These are phyloP conservation scores for Prunus mira DNA, from an alignment of 306 rosid species.

Conservation along the genomic window DNA sequence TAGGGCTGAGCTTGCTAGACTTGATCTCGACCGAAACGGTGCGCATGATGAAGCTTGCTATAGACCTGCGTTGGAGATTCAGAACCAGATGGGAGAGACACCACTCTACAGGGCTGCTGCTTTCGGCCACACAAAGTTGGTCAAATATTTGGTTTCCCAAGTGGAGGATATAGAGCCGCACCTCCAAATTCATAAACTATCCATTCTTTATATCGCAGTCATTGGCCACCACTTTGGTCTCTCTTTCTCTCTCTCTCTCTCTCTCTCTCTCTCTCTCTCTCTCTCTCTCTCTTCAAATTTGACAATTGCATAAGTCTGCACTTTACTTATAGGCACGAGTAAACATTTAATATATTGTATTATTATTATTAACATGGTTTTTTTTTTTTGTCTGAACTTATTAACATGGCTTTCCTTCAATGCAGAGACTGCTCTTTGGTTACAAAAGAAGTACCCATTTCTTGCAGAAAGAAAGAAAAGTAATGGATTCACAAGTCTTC, in stretches of 20 bases:
- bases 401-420: background rate
- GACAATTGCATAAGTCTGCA: too few species aligned
- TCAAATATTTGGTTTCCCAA: background rate
- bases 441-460: background rate
- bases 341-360: too few species aligned
- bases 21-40: too few species aligned
- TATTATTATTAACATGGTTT: too few species aligned
- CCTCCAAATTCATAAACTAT: background rate
- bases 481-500: background rate
- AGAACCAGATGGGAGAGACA: constrained; percentile 3
- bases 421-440: constrained; percentile 12
- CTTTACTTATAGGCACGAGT: too few species aligned
- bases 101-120: background rate
- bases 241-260: background rate
- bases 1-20: too few species aligned
- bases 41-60: too few species aligned
- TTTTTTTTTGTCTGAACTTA: too few species aligned
- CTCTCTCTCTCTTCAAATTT: background rate
- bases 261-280: background rate
- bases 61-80: too few species aligned
- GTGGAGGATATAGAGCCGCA: constrained; percentile 1
- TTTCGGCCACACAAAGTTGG: background rate
- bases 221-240: background rate
- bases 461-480: background rate
- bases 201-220: constrained; percentile 16